Percentiles rank a stretch among this genome's conserved stretches.
Conservation (phyloP, 495 filamentous ascomycete genomes). For the Letharia lupina region DNA sequence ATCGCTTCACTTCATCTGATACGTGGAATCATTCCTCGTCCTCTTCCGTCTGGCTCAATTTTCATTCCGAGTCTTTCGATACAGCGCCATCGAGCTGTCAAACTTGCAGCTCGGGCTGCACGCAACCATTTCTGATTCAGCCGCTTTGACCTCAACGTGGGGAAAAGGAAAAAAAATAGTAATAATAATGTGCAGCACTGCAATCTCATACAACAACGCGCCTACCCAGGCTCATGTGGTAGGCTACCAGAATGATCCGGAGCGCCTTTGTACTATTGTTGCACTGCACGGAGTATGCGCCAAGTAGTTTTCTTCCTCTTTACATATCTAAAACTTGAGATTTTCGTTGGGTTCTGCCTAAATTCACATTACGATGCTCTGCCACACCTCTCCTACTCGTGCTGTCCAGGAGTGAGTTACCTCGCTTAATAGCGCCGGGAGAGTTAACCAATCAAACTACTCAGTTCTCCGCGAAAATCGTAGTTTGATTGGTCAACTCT, state of each 20-base stretch:
- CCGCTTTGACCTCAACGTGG: not conserved
- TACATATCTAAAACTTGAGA: not conserved
- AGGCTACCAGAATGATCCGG: not conserved
- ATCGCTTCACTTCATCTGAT: not conserved
- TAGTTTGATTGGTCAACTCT: no score
- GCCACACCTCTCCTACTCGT: not conserved
- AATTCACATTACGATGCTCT: not conserved
- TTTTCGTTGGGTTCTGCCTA: not conserved
- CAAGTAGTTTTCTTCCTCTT: not conserved
- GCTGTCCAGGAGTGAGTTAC: no score
- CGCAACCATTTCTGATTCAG: not conserved
- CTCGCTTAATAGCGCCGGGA: no score
- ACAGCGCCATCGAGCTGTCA: constrained; percentile 1
- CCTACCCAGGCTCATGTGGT: not conserved
- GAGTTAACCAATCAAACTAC: no score
- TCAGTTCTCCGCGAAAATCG: no score
- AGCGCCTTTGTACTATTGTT: not conserved
- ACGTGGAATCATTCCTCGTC: not conserved
- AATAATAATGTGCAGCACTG: not conserved
- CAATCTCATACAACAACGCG: not conserved
- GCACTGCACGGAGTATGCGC: not conserved
- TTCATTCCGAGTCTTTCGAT: constrained; percentile 3
- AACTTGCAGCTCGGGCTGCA: not conserved
- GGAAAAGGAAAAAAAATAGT: not conserved
- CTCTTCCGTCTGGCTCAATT: not conserved